A percentile compares a stretch with the other conserved stretches of the same genome.
phyloP scores from a whole-genome alignment of 805 yeast species.

The Kodamaea fukazawae region DNA sequence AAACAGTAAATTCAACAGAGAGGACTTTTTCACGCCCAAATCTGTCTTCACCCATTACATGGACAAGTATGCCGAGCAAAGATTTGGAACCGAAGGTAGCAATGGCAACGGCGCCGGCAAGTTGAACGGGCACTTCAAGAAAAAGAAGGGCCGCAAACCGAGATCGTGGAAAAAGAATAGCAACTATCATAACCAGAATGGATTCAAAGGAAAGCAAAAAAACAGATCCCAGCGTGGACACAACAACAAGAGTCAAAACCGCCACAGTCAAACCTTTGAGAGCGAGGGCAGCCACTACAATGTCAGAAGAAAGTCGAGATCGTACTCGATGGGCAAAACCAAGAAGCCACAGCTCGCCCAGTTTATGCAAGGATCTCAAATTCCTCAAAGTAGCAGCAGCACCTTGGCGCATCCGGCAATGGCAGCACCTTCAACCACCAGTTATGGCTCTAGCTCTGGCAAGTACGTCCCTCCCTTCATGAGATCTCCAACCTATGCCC shows the following conservation, averaged over 20 bases:
- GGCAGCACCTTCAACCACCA: neutral
- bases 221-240: constrained; percentile 3
- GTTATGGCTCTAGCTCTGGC: constrained; percentile 1
- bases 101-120: constrained; percentile 15
- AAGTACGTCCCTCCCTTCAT: constrained; percentile 44
- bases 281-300: neutral
- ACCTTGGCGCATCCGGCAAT: constrained; percentile 7
- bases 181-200: constrained; percentile 23
- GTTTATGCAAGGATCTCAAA: neutral
- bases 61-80: constrained; percentile 56
- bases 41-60: constrained; percentile 67
- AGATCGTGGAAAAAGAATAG: constrained; percentile 29
- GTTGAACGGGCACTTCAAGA: constrained; percentile 11
- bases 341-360: constrained; percentile 3
- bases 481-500: constrained; percentile 34
- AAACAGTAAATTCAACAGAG: constrained; percentile 49
- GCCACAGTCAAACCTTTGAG: constrained; percentile 4
- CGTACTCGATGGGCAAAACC: constrained; percentile 13
- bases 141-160: constrained; percentile 20
- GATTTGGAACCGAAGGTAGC: constrained; percentile 16
- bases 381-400: constrained; percentile 1
- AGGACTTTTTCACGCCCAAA: constrained; percentile 77
- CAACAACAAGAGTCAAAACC: constrained; percentile 6
- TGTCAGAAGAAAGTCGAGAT: constrained; percentile 13
- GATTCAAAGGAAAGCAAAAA: constrained; percentile 7